Evolutionary conservation across 2,329 filamentous ascomycete genomes (phyloP).

Genomic region (Nigrograna mackinnonii): DNA sequence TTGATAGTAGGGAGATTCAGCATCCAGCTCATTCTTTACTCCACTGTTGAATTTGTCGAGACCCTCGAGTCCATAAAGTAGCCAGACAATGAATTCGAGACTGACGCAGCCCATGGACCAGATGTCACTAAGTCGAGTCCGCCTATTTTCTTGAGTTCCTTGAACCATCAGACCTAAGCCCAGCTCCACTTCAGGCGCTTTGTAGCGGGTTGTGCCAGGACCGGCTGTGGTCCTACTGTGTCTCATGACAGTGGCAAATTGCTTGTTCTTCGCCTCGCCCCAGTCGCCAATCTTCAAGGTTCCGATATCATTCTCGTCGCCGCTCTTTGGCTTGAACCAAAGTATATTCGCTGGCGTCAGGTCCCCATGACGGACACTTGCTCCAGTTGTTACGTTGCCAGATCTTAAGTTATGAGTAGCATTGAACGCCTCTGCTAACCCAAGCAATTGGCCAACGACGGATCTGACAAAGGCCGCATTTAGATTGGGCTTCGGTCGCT

Average conservation of each 20-base stretch:
- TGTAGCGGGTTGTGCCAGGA: background rate
- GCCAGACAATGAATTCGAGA: constrained; percentile 25
- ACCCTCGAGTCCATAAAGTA: constrained; percentile 17
- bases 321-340: background rate
- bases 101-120: constrained; percentile 31
- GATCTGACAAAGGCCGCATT: constrained; percentile 4
- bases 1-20: background rate
- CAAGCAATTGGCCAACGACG: constrained; percentile 14
- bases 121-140: constrained; percentile 21
- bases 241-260: background rate
- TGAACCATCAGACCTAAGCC: background rate
- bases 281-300: background rate
- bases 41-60: background rate
- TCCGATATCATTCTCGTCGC: background rate
- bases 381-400: background rate
- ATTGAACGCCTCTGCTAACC: constrained; percentile 2
- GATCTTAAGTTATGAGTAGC: background rate
- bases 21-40: background rate
- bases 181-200: background rate
- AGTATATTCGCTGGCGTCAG: background rate
- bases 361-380: background rate
- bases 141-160: background rate
- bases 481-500: constrained; percentile 7
- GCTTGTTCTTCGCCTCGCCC: background rate
- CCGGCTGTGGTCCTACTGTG: background rate